phyloP scores from a whole-genome alignment of 75 land plant genomes.

The Cryptomeria japonica region DNA sequence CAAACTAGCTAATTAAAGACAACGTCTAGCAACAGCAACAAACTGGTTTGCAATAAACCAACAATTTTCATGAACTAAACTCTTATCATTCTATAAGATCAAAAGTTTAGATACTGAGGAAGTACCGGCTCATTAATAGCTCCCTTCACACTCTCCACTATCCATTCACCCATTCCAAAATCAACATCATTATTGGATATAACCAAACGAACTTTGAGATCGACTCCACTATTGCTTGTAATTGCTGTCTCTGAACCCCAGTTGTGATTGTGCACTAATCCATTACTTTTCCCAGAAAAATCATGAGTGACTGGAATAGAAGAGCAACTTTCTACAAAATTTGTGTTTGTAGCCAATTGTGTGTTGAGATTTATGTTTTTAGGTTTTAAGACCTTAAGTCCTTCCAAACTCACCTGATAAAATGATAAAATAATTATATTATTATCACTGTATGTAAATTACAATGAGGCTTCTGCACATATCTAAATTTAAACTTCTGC shows the following conservation, averaged over 20 bases:
- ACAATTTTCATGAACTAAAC: neutral
- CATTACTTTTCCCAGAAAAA: slow-evolving; percentile 9
- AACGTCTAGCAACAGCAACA: neutral
- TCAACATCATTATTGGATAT: slow-evolving; percentile 43
- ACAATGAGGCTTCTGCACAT: neutral
- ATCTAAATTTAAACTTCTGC: neutral
- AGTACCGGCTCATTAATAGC: slow-evolving; percentile 87
- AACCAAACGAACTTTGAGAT: slow-evolving; percentile 64
- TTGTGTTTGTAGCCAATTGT: neutral
- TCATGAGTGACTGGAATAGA: neutral
- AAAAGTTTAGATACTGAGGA: neutral
- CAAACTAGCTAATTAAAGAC: neutral
- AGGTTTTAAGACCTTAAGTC: slow-evolving; percentile 84
- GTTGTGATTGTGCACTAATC: slow-evolving; percentile 8
- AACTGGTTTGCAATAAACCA: neutral
- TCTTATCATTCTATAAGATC: neutral
- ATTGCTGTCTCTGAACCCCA: slow-evolving; percentile 24
- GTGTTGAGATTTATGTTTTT: slow-evolving; percentile 11
- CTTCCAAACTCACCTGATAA: slow-evolving; percentile 72
- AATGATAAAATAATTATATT: neutral
- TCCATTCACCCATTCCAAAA: slow-evolving; percentile 65
- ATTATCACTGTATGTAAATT: neutral
- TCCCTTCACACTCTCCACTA: slow-evolving; percentile 70
- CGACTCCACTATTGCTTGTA: slow-evolving; percentile 53
- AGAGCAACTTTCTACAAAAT: neutral